Conservation (phyloP, 768 basidiomycete genomes). For the Gloeopeniophorella convolvens region DNA sequence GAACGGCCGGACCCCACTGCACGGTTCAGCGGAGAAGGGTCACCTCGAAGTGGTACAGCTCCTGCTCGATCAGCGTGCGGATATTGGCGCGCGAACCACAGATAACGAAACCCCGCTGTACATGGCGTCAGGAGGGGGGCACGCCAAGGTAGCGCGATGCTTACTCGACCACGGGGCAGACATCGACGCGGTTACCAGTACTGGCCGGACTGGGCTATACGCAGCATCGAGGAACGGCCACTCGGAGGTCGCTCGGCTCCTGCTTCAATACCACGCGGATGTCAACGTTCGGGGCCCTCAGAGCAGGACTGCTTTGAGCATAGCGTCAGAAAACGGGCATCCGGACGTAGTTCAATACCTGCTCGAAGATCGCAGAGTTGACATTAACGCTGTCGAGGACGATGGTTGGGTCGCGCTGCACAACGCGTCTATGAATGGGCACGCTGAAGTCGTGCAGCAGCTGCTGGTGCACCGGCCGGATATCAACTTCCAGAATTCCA, state of each 20-base stretch:
- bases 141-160: neutral
- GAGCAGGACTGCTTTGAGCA: neutral
- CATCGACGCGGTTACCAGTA: neutral
- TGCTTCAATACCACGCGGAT: neutral
- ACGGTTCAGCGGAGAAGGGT: neutral
- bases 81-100: neutral
- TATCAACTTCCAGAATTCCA: neutral
- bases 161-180: slow-evolving; percentile 3
- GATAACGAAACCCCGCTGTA: neutral
- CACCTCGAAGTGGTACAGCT: neutral
- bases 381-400: neutral
- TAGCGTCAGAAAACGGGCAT: neutral
- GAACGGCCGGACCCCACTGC: neutral
- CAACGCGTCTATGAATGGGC: neutral
- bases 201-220: slow-evolving; percentile 1
- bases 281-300: too few species aligned
- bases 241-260: neutral
- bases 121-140: neutral
- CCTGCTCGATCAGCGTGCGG: neutral
- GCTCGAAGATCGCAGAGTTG: slow-evolving; percentile 2
- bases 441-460: neutral
- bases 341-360: neutral
- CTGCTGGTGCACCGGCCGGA: neutral
- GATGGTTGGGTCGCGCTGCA: slow-evolving; percentile 1
- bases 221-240: neutral